Percentiles rank a stretch among this genome's conserved stretches.
Evolutionary conservation across 192 early-diverging fungal species (phyloP).

Genomic region (Coemansia sp.): DNA sequence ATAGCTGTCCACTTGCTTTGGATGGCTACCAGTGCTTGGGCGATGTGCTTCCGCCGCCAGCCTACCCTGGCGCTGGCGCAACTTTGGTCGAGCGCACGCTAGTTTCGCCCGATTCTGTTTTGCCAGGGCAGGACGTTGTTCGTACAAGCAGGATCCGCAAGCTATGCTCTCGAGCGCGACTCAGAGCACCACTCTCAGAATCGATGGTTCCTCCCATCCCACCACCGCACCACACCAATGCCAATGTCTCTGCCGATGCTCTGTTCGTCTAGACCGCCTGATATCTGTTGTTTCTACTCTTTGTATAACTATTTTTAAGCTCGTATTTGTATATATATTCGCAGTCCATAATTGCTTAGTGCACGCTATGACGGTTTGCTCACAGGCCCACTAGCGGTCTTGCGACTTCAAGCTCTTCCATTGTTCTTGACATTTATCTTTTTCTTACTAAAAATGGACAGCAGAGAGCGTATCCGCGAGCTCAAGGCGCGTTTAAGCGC

Average conservation of each 20-base stretch:
- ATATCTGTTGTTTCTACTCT: neutral
- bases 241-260: neutral
- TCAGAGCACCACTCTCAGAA: neutral
- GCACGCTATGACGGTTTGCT: too few species aligned
- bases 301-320: neutral
- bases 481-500: slow-evolving; percentile 23
- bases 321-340: neutral
- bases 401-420: neutral
- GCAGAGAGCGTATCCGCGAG: slow-evolving; percentile 1
- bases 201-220: neutral
- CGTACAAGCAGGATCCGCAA: slow-evolving; percentile 11
- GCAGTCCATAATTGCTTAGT: neutral
- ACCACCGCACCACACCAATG: neutral
- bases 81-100: slow-evolving; percentile 34
- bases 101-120: slow-evolving; percentile 8
- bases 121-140: neutral
- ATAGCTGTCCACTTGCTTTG: slow-evolving; percentile 31
- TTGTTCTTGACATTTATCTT: too few species aligned
- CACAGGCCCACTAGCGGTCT: neutral
- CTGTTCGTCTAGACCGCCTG: neutral
- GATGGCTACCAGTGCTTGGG: slow-evolving; percentile 33
- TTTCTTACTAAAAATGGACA: slow-evolving; percentile 9
- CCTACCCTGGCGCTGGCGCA: slow-evolving; percentile 31
- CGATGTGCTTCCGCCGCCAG: slow-evolving; percentile 32
- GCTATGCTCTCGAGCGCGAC: slow-evolving; percentile 29